Conservation (phyloP, 495 filamentous ascomycete genomes). For the Amphirosellinia nigrospora region DNA sequence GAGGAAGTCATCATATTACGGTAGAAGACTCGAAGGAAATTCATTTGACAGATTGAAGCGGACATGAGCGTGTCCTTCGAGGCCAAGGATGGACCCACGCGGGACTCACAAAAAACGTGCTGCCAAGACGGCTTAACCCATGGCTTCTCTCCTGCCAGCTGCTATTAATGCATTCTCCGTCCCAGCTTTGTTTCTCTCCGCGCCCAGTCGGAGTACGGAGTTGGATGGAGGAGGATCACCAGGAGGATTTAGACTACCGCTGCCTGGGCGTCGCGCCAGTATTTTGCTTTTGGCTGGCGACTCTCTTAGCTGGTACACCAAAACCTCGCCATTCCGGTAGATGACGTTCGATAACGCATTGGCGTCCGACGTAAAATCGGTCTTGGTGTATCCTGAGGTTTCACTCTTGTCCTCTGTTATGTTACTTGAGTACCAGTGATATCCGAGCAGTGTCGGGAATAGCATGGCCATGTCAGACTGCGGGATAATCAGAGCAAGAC, state of each 20-base stretch:
- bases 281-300: conserved; percentile 1
- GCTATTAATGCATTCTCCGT: neutral
- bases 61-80: conserved; percentile 10
- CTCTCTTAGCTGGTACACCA: neutral
- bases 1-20: neutral
- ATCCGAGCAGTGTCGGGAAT: conserved; percentile 13
- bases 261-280: neutral
- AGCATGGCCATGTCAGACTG: neutral
- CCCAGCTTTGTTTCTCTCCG: neutral
- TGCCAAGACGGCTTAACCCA: conserved; percentile 27
- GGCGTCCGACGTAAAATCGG: neutral
- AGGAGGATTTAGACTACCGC: neutral
- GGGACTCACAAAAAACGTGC: conserved; percentile 25
- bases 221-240: neutral
- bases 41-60: neutral
- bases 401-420: neutral
- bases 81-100: conserved; percentile 18
- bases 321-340: neutral
- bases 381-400: neutral
- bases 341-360: neutral
- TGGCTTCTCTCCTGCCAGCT: neutral
- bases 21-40: conserved; percentile 1
- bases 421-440: neutral
- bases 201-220: conserved; percentile 14
- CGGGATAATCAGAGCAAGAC: conserved; percentile 1